phyloP scores from a whole-genome alignment of 1,284 basidiomycete genomes.

The Trichosporon sp. region DNA sequence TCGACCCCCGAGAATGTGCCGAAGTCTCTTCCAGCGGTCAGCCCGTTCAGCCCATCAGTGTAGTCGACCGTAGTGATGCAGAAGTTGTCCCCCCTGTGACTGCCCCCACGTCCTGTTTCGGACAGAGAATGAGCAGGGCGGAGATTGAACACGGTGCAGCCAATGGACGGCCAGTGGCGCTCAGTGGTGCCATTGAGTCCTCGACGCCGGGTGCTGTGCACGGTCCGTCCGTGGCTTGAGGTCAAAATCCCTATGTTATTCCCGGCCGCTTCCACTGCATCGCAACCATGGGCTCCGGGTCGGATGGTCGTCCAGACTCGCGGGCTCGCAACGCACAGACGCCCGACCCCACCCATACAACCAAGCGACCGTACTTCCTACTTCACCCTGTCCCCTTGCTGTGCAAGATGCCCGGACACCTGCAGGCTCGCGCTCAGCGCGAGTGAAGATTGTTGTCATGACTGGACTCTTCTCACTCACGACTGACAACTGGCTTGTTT shows the following conservation, averaged over 20 bases:
- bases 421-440: not conserved
- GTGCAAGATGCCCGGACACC: not conserved
- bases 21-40: too few species aligned
- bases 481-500: not conserved
- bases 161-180: not conserved
- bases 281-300: not conserved
- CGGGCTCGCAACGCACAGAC: constrained; percentile 6
- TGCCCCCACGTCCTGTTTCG: too few species aligned
- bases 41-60: too few species aligned
- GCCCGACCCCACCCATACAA: not conserved
- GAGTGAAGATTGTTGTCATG: constrained; percentile 10
- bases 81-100: too few species aligned
- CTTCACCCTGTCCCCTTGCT: not conserved
- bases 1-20: too few species aligned
- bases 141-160: not conserved
- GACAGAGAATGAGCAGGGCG: too few species aligned
- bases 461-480: constrained; percentile 1
- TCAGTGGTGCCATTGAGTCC: not conserved
- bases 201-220: constrained; percentile 11
- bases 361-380: not conserved
- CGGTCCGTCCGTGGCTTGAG: not conserved
- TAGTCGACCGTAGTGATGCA: too few species aligned
- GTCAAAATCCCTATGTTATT: not conserved
- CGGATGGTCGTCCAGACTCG: not conserved
- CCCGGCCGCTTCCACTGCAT: not conserved